phyloP scores from a whole-genome alignment of 768 basidiomycete genomes.

The Kwoniella sp. region DNA sequence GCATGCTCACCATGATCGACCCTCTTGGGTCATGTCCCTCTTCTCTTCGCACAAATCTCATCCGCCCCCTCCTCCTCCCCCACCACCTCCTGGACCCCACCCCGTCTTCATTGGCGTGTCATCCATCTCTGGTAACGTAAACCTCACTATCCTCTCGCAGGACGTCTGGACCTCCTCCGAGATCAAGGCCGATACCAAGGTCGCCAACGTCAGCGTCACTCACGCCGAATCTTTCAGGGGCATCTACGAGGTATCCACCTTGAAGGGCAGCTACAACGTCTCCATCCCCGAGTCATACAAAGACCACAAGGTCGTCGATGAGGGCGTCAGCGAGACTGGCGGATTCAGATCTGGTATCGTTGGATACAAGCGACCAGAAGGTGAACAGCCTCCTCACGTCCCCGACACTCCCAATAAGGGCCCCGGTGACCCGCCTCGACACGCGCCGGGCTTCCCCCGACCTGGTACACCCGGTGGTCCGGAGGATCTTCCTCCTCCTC shows the following conservation, averaged over 20 bases:
- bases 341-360: slow-evolving; percentile 34
- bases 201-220: slow-evolving; percentile 24
- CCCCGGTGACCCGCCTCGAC: slow-evolving; percentile 7
- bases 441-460: slow-evolving; percentile 19
- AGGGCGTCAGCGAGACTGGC: slow-evolving; percentile 29
- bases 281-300: slow-evolving; percentile 24
- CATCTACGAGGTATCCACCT: slow-evolving; percentile 29
- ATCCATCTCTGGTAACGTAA: slow-evolving; percentile 32
- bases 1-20: not conserved
- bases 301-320: slow-evolving; percentile 30
- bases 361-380: slow-evolving; percentile 22
- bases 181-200: slow-evolving; percentile 32
- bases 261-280: slow-evolving; percentile 28
- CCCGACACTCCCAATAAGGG: slow-evolving; percentile 15
- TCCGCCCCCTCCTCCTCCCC: slow-evolving; percentile 4
- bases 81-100: slow-evolving; percentile 24
- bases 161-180: slow-evolving; percentile 21
- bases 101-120: slow-evolving; percentile 37
- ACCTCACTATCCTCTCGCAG: slow-evolving; percentile 29
- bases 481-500: slow-evolving; percentile 23
- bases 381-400: slow-evolving; percentile 10
- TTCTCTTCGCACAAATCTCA: not conserved
- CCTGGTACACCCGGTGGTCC: slow-evolving; percentile 7
- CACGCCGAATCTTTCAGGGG: slow-evolving; percentile 34
- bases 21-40: slow-evolving; percentile 1